Evolutionary conservation across 768 basidiomycete genomes (phyloP).

Genomic region (Rhizopogon salebrosus): DNA sequence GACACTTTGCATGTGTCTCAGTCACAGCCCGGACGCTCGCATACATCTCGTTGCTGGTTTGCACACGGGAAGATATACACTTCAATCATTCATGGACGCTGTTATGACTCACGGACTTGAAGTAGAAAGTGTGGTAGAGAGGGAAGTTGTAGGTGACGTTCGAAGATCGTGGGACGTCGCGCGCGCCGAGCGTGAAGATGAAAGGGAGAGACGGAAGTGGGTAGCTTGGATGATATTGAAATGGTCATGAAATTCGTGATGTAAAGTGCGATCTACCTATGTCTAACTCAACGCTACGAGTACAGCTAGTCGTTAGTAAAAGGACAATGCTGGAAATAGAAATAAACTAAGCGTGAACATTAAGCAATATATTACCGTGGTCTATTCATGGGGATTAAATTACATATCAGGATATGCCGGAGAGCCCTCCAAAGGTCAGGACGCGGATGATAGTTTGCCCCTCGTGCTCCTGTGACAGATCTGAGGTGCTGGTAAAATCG

Average conservation of each 20-base stretch:
- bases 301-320: not conserved
- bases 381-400: not conserved
- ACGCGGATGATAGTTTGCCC: conserved; percentile 29
- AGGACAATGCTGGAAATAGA: not conserved
- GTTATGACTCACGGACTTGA: conserved; percentile 37
- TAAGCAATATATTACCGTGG: not conserved
- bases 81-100: conserved; percentile 52
- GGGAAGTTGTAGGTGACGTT: conserved; percentile 34
- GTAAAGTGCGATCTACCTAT: not conserved
- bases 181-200: conserved; percentile 52
- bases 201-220: conserved; percentile 66
- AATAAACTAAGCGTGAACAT: not conserved
- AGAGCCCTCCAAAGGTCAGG: conserved; percentile 22
- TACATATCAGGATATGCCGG: not conserved
- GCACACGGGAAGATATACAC: conserved; percentile 72
- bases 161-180: conserved; percentile 48
- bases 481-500: not conserved
- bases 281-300: not conserved
- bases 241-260: conserved; percentile 31
- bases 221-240: conserved; percentile 60
- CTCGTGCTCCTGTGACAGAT: conserved; percentile 21
- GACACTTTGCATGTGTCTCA: conserved; percentile 46
- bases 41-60: conserved; percentile 67
- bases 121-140: conserved; percentile 43
- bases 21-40: conserved; percentile 38